Conservation (phyloP, 2,329 filamentous ascomycete species). For the Xylariaceae sp. region DNA sequence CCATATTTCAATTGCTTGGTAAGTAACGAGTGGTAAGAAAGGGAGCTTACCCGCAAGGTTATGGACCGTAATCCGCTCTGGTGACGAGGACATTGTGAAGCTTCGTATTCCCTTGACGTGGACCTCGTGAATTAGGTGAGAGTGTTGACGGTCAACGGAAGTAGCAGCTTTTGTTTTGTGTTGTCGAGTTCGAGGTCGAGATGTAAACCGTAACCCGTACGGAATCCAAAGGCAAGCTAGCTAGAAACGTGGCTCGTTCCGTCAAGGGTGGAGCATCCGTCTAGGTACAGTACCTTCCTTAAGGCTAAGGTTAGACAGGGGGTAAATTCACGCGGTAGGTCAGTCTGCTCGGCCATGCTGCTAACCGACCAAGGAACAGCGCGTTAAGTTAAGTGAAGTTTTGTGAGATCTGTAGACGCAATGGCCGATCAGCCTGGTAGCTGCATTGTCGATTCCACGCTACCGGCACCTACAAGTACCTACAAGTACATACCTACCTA, state of each 20-base stretch:
- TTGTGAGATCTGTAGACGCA: neutral
- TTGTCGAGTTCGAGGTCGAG: neutral
- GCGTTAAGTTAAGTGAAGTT: neutral
- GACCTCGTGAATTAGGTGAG: neutral
- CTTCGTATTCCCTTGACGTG: neutral
- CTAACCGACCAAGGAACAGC: neutral
- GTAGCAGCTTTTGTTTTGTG: neutral
- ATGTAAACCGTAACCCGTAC: neutral
- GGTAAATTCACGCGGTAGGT: neutral
- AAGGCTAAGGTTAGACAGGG: neutral
- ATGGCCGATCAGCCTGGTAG: neutral
- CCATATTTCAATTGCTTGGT: no score
- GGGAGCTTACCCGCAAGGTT: conserved; percentile 53
- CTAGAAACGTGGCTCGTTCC: conserved; percentile 23
- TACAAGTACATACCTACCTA: no score
- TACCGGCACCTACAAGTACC: no score
- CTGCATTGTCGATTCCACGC: no score
- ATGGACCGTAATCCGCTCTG: conserved; percentile 60
- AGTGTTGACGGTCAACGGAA: neutral
- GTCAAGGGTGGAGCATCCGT: conserved; percentile 17
- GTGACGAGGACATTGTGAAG: conserved; percentile 39
- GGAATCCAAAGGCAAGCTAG: neutral
- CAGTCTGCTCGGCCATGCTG: neutral
- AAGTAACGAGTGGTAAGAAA: neutral
- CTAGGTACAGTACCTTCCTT: neutral